phyloP scores from a whole-genome alignment of 495 filamentous ascomycete species.

The Talaromyces adpressus region DNA sequence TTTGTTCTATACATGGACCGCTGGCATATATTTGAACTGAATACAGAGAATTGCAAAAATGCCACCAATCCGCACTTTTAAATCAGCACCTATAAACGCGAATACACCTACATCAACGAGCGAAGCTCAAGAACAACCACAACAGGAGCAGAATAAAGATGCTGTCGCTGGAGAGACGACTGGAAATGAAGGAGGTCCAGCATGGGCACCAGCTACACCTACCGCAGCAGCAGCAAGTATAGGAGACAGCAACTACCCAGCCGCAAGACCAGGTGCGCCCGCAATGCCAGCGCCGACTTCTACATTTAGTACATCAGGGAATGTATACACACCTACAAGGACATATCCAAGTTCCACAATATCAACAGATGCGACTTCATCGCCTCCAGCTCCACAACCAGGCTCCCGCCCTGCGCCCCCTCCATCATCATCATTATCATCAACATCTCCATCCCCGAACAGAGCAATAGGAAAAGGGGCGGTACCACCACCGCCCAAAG shows the following conservation, averaged over 20 bases:
- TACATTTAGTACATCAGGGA: constrained; percentile 10
- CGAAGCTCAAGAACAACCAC: background rate
- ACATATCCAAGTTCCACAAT: constrained; percentile 15
- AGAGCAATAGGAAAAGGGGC: constrained; percentile 7
- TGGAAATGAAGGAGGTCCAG: too few species aligned
- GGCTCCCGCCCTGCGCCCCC: constrained; percentile 40
- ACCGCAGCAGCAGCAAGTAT: constrained; percentile 11
- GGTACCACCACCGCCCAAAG: constrained; percentile 50
- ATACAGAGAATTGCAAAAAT: background rate
- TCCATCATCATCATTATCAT: constrained; percentile 15
- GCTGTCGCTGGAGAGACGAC: background rate
- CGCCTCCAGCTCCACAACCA: constrained; percentile 54
- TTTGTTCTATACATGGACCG: background rate
- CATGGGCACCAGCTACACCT: constrained; percentile 10
- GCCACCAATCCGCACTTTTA: constrained; percentile 45
- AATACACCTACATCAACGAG: constrained; percentile 10
- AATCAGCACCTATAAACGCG: constrained; percentile 48
- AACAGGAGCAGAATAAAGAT: constrained; percentile 3
- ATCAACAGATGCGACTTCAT: constrained; percentile 18
- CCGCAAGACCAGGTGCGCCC: constrained; percentile 9
- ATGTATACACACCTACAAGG: constrained; percentile 26
- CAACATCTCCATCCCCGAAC: background rate
- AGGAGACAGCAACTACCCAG: background rate
- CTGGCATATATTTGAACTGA: background rate
- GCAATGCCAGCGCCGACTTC: constrained; percentile 19